Conservation (phyloP, 495 filamentous ascomycete genomes). For the Aspergillus heteromorphus region DNA sequence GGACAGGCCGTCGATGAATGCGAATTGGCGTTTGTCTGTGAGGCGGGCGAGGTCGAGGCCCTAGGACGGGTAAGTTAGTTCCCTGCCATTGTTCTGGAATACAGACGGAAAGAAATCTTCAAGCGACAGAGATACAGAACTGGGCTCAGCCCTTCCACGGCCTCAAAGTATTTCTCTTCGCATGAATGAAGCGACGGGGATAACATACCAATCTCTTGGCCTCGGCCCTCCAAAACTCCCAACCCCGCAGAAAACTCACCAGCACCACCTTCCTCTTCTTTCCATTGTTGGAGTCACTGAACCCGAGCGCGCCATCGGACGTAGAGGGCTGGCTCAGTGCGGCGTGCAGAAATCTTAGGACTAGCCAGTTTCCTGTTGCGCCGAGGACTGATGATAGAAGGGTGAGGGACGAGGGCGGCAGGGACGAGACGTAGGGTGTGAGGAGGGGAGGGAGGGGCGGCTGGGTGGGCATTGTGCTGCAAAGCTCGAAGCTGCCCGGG, state of each 20-base stretch:
- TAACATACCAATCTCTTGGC: conserved; percentile 54
- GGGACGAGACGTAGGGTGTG: conserved; percentile 52
- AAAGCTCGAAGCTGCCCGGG: background rate
- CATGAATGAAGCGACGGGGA: no score
- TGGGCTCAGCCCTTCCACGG: background rate
- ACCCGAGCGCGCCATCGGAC: conserved; percentile 16
- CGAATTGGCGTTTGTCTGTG: conserved; percentile 51
- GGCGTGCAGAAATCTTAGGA: conserved; percentile 58
- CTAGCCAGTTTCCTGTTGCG: conserved; percentile 70
- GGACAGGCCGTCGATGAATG: conserved; percentile 69
- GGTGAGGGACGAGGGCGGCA: conserved; percentile 51
- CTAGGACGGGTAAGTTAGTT: conserved; percentile 23
- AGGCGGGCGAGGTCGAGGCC: conserved; percentile 66
- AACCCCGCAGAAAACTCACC: conserved; percentile 73
- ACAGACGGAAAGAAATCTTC: background rate
- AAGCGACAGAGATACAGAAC: background rate
- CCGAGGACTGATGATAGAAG: conserved; percentile 70
- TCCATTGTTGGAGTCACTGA: conserved; percentile 18
- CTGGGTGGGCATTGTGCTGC: conserved; percentile 41
- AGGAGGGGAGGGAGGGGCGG: conserved; percentile 62
- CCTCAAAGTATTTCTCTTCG: no score
- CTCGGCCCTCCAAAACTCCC: conserved; percentile 66
- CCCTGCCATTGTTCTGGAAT: background rate
- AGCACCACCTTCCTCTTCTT: conserved; percentile 57
- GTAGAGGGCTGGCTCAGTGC: conserved; percentile 35